Base-by-base conservation (phyloP, 106 monocot species). In the Allium sativum region DNA sequence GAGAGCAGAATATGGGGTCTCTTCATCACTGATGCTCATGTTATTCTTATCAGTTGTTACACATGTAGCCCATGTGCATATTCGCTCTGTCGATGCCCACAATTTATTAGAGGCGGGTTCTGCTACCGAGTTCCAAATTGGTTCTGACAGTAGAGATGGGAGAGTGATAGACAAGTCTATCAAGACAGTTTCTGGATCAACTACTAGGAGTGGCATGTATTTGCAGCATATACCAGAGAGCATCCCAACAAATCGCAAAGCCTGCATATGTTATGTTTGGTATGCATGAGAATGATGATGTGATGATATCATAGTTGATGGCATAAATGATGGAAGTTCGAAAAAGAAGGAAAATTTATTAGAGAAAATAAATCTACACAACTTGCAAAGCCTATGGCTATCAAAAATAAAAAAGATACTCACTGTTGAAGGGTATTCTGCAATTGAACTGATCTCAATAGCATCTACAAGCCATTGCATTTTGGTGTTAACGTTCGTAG, bases 381-480 rank as follows among this genome's bases (percentile, higher is more conserved):
- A 31, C 31, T 31, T 31, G 31, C 31, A 31, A 31, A 31, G 31
- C 31, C 5, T 3, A 31, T 2, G 31, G 31, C 31, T 31, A 31
- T 31, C 4, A 31, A 8, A 45, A 45, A 9, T 51, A 58, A 48
- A 18, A 17, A 13, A 65, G 42, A 59, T 52, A 44, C 80, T 86
- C 45, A 96, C 95, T 11, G 79, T 84, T 55, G 82, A 76, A 22
- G 96, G 96, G 67, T 88, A 76, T 16, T 58, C 69, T 45, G 91
- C 42, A 21, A 92, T 62, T 53, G 74, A 82, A 70, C 87, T 80
- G 16, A 98, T 82, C 14, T 98, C 91, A 43, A 92, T 48, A 54
- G 91, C 96, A 82, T 92, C 91, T 69, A 91, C 74, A 64, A 98
- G 80, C 88, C 96, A 98, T 48, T 81, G 84, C 19, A 66, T 68